Base-by-base conservation (phyloP, 176 grass and related monocot species). In the Zoysia japonica region DNA sequence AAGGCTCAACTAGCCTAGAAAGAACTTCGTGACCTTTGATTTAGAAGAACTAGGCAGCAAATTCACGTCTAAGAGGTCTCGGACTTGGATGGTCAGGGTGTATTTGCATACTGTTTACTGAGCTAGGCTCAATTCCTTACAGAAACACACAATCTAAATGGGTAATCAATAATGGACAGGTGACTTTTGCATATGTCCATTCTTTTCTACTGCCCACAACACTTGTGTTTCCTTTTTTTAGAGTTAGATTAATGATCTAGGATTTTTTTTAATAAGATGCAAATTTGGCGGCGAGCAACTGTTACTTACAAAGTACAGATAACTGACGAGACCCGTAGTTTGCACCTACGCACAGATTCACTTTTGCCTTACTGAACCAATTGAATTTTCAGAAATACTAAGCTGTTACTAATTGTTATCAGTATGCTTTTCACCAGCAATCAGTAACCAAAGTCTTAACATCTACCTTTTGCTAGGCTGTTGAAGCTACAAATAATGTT, bases 401-500 rank as follows among this genome's bases (percentile, higher is more conserved):
- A 47, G 47, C 5, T 35, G 53, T 12, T 15, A 50, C 9, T 81
- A 42, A 68, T 61, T 50, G 5, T 42, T 69, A 53, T 81, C 12
- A 4, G 1, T 49, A 45, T 47, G 39, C 19, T 65, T 7, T 79
- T 44, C 14, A 20, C 50, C 9, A 9, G 16, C 11, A 64, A 13
- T 39, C 64, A 16, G 71, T 53, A 61, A 16, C 9, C 44, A 64
- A 16, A 52, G 36, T 55, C 60, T 73, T 76, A n/a, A 52, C 13
- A 66, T 47, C 65, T 69, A 15, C 56, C 15, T 88, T 84, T 63
- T 75, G 13, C 47, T 73, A 95, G 96, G 96, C 92, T 9, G 88
- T 99, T 79, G 90, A 99, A 87, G 96, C 96, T 71, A 99, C 92
- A 3, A 95, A 99, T 68, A 95, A 95, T 38, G 92, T 99, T 81